Base-by-base conservation (phyloP, 2,329 filamentous ascomycete genomes). In the Lachnellula hyalina region DNA sequence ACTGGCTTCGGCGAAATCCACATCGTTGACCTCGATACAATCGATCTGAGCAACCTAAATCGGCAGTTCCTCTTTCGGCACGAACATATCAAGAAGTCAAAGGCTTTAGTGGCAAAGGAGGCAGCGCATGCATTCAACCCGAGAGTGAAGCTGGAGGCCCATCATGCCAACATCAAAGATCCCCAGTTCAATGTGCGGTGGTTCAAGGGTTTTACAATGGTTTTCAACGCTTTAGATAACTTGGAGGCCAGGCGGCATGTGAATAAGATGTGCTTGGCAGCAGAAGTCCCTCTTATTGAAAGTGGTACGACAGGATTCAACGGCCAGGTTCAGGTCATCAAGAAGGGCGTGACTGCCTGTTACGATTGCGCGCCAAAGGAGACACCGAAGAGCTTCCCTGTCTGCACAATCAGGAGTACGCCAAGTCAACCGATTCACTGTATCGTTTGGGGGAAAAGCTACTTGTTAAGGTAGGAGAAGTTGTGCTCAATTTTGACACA, bases 381-480 rank as follows among this genome's bases (percentile, higher is more conserved):
- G 57, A 84, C 87, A 1, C 93, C 93, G 5, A 97, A 96, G 70
- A 88, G 87, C 1, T 97, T 95, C 67, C 92, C 94, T 1, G 92
- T 97, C 42, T 99, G 94, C 75, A 99, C 94, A 1, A 97, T 99
- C 65, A 84, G 94, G 70, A 96, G 90, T 71, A 99, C 92, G 0
- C 94, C 94, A 0, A 96, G 89, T 61, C 93, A 97, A 66, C 90
- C 93, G 0, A 97, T 99, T 44, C 94, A 99, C 73, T 97, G 94
- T 74, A 99, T 99, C 58, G 93, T 99, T 2, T 99, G 94, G 94
- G 93, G 83, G 19, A 99, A 97, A 74, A 96, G 91, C 70, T 99
- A 97, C 70, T 79, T 99, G 8, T 82, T 99, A 57, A 94, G 90
- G 78, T 76, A 66, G 57, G 68, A 47, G n/a, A 47, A 3, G 19